phyloP scores from a whole-genome alignment of 345 rosid species.

The Pugionium cornutum region DNA sequence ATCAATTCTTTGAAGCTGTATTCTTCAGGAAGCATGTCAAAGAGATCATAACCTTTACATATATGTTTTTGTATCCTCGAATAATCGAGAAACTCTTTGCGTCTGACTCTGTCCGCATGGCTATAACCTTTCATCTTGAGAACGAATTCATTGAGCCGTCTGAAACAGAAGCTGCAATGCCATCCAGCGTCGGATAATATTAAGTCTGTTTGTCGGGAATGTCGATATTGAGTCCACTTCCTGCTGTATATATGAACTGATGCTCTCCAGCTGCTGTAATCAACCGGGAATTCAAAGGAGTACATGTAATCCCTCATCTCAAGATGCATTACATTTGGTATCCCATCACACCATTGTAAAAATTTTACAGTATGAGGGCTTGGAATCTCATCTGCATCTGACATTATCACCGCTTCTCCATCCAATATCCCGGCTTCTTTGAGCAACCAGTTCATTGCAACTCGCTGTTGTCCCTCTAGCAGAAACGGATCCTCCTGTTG shows the following conservation, averaged over 20 bases:
- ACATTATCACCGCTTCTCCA: slow-evolving; percentile 75
- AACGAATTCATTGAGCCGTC: slow-evolving; percentile 60
- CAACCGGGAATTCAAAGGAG: slow-evolving; percentile 89
- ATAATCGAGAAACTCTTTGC: slow-evolving; percentile 48
- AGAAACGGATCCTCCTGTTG: slow-evolving; percentile 57
- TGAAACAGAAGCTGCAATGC: slow-evolving; percentile 94
- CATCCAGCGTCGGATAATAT: slow-evolving; percentile 89
- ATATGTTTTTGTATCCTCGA: slow-evolving; percentile 66
- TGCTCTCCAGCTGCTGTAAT: slow-evolving; percentile 86
- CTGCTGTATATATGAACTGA: slow-evolving; percentile 53
- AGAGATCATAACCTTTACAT: slow-evolving; percentile 73
- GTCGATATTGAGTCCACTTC: slow-evolving; percentile 61
- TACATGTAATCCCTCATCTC: slow-evolving; percentile 82
- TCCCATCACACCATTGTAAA: slow-evolving; percentile 79
- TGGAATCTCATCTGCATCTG: slow-evolving; percentile 87
- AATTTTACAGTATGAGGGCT: slow-evolving; percentile 77
- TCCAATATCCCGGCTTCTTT: slow-evolving; percentile 56
- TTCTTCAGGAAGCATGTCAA: slow-evolving; percentile 90
- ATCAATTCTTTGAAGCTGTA: slow-evolving; percentile 74
- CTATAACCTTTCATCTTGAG: slow-evolving; percentile 94
- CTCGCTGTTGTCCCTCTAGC: slow-evolving; percentile 63
- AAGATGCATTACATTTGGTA: slow-evolving; percentile 67
- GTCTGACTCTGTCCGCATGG: slow-evolving; percentile 82
- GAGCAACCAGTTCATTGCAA: slow-evolving; percentile 67
- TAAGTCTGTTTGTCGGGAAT: slow-evolving; percentile 64